phyloP scores from a whole-genome alignment of 148 eudicot genomes.

The Suaeda aralocaspica region DNA sequence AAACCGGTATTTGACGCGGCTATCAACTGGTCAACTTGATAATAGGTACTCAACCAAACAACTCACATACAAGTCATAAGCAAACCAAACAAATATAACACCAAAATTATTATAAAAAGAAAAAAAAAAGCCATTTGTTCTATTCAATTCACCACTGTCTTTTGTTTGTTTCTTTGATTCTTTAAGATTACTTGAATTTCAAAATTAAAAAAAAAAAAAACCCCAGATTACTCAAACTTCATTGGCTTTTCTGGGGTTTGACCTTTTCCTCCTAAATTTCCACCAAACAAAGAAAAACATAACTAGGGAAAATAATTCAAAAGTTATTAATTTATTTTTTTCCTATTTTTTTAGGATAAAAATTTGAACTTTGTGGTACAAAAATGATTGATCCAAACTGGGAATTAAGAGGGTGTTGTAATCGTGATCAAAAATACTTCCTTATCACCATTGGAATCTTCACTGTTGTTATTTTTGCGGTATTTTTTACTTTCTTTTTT shows the following conservation, averaged over 20 bases:
- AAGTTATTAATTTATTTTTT: background rate
- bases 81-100: no score
- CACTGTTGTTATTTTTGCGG: conserved; percentile 62
- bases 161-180: conserved; percentile 11
- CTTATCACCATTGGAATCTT: conserved; percentile 57
- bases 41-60: no score
- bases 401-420: conserved; percentile 69
- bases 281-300: conserved; percentile 8
- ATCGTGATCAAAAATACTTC: conserved; percentile 55
- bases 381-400: conserved; percentile 49
- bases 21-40: no score
- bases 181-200: background rate
- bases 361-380: conserved; percentile 2
- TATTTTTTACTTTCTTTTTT: conserved; percentile 21
- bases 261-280: conserved; percentile 17
- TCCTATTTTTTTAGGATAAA: no score
- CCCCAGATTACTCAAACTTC: background rate
- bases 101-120: no score
- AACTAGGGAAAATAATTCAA: background rate
- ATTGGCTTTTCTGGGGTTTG: conserved; percentile 14
- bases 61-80: no score
- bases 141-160: conserved; percentile 13
- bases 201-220: background rate
- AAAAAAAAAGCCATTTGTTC: no score
- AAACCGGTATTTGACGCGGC: no score